phyloP scores from a whole-genome alignment of 306 rosid genomes.

The Malus sylvestris region DNA sequence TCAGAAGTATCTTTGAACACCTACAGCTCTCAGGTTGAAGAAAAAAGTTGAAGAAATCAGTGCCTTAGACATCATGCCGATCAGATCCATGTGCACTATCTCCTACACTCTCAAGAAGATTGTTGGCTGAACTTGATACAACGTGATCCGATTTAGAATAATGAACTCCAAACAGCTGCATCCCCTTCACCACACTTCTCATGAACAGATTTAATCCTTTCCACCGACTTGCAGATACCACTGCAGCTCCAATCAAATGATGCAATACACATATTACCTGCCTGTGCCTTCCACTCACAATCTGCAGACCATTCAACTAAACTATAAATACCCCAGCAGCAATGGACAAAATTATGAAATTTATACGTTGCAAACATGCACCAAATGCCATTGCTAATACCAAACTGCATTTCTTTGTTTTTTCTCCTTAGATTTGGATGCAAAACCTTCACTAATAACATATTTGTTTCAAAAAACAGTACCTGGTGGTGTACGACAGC shows the following conservation, averaged over 20 bases:
- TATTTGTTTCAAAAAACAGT: slow-evolving; percentile 6
- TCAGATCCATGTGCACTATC: slow-evolving; percentile 16
- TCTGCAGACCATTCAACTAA: slow-evolving; percentile 38
- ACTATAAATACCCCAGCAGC: slow-evolving; percentile 2
- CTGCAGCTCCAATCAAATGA: slow-evolving; percentile 99
- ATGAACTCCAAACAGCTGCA: slow-evolving; percentile 80
- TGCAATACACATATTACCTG: slow-evolving; percentile 83
- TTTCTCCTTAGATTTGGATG: not conserved
- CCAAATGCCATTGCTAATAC: not conserved
- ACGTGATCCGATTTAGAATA: slow-evolving; percentile 30
- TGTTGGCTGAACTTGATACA: slow-evolving; percentile 4
- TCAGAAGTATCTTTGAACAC: slow-evolving; percentile 15
- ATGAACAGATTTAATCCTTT: slow-evolving; percentile 83
- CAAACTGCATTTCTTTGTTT: not conserved
- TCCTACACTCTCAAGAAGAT: slow-evolving; percentile 24
- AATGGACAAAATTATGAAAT: not conserved
- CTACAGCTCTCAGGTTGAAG: slow-evolving; percentile 5
- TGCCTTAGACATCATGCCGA: not conserved
- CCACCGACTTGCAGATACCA: slow-evolving; percentile 99
- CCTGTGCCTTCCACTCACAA: slow-evolving; percentile 98
- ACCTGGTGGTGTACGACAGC: slow-evolving; percentile 99
- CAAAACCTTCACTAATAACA: not conserved
- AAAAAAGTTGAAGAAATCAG: not conserved
- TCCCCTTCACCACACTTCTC: slow-evolving; percentile 94
- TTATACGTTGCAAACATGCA: not conserved